Base-by-base conservation (phyloP, 345 rosid genomes). In the Eucalyptus cladocalyx region DNA sequence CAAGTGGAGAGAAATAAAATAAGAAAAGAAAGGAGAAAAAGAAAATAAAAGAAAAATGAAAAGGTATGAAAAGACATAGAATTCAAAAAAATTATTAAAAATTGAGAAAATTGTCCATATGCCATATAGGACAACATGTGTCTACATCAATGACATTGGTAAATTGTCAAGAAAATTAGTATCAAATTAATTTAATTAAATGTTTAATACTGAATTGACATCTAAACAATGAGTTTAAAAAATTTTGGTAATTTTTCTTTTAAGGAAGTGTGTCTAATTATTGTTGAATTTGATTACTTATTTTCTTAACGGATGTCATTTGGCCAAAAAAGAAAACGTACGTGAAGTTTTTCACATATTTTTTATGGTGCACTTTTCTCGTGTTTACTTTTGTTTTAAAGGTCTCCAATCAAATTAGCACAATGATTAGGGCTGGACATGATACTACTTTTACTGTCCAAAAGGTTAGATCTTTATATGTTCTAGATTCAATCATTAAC, bases 91-190 rank as follows among this genome's bases (percentile, higher is more conserved):
- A 37, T 10, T 72, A 72, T 72, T 14, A 65, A n/a, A 65, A 65
- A 15, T n/a, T 65, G 19, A 15, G 8, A 65, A 65, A 65, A 14
- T n/a, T 72, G 15, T 11, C 5, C 8, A 72, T 5, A 7, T 72
- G 14, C 5, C 26, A 72, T 5, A 40, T 9, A 5, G 4, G 8
- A 5, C 11, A 10, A 19, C 43, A 56, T 23, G 28, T 56, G 7
- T 72, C 24, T 4, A 19, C 11, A 10, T 37, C 0, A 69, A 34
- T 0, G 4, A 9, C 7, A 72, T 21, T 37, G 5, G 4, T 6
- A 37, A 37, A 72, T 37, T 2, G 2, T 72, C 5, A 72, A 72
- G 1, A 37, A 19, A 6, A 19, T 37, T 37, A 72, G 8, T 8
- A 9, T 42, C 6, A 37, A 19, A 37, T 72, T 72, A 7, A 3